A percentile compares a stretch with the other conserved stretches of the same genome.
Evolutionary conservation across 768 basidiomycete genomes (phyloP).

Genomic region (Tricholoma matsutake): DNA sequence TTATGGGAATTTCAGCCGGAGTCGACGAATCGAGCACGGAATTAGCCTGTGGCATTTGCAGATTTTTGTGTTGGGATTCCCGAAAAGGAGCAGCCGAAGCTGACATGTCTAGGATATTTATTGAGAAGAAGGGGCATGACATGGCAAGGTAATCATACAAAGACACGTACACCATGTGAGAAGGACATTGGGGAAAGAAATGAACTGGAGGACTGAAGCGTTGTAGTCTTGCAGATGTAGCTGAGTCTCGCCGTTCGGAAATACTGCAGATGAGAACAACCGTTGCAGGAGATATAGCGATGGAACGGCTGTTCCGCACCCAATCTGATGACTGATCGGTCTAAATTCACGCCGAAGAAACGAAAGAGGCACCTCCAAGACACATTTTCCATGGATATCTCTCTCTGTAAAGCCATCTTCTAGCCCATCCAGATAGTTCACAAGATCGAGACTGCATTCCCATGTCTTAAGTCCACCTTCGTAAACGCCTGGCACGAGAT

Average conservation of each 20-base stretch:
- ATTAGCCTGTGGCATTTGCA: slow-evolving; percentile 26
- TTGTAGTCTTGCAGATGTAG: slow-evolving; percentile 95
- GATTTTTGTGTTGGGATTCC: slow-evolving; percentile 23
- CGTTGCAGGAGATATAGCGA: slow-evolving; percentile 67
- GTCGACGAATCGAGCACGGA: slow-evolving; percentile 16
- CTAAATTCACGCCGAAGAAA: background rate
- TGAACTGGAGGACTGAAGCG: slow-evolving; percentile 69
- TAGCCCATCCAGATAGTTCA: slow-evolving; percentile 52
- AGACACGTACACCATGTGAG: slow-evolving; percentile 74
- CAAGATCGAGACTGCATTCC: slow-evolving; percentile 93
- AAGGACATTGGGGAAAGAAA: slow-evolving; percentile 76
- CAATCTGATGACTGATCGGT: slow-evolving; percentile 52
- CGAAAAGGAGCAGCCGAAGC: slow-evolving; percentile 51
- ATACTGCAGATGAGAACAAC: slow-evolving; percentile 41
- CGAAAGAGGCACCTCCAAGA: slow-evolving; percentile 65
- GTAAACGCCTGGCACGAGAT: slow-evolving; percentile 88
- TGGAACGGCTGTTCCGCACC: slow-evolving; percentile 91
- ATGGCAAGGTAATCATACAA: background rate
- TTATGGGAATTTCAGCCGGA: slow-evolving; percentile 55
- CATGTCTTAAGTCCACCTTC: slow-evolving; percentile 98
- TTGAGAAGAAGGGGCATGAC: background rate
- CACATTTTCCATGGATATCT: slow-evolving; percentile 43
- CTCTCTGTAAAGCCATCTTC: slow-evolving; percentile 11
- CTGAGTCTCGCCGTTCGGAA: slow-evolving; percentile 33
- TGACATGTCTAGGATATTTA: slow-evolving; percentile 52